A percentile compares a stretch with the other conserved stretches of the same genome.
Conservation (phyloP, 257 asterid species). For the Gentiana macrophylla region DNA sequence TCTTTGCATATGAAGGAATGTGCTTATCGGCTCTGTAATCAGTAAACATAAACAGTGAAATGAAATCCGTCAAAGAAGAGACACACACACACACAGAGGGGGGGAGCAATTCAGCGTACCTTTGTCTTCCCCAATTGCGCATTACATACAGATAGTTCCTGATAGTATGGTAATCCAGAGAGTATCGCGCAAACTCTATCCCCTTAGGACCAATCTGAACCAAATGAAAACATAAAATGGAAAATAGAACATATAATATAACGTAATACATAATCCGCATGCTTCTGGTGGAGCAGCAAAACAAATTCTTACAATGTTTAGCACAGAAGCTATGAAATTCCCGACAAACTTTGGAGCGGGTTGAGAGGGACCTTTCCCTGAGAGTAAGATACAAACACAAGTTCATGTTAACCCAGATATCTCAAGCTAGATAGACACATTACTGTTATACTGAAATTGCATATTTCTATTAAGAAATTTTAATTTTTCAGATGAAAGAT, state of each 20-base stretch:
- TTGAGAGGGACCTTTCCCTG: constrained; percentile 87
- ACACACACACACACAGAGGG: no score
- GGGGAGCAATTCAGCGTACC: constrained; percentile 25
- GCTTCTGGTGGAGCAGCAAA: constrained; percentile 1
- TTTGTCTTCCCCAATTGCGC: constrained; percentile 84
- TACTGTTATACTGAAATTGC: no score
- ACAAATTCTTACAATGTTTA: constrained; percentile 57
- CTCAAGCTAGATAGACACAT: no score
- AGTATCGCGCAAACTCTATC: constrained; percentile 90
- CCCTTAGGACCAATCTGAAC: constrained; percentile 91
- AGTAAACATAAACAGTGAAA: constrained; percentile 2
- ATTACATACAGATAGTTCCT: constrained; percentile 74
- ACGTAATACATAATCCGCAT: no score
- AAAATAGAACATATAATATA: no score
- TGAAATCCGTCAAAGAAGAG: no score
- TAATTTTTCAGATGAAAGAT: no score
- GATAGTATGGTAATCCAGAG: constrained; percentile 92
- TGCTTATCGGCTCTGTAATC: constrained; percentile 81
- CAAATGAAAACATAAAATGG: constrained; percentile 6
- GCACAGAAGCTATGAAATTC: constrained; percentile 62
- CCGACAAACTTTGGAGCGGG: constrained; percentile 83
- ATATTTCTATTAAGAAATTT: no score
- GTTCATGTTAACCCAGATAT: not conserved
- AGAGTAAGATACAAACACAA: constrained; percentile 6
- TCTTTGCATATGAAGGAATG: constrained; percentile 80